Conservation (phyloP, 345 rosid species). For the Ricinus communis region DNA sequence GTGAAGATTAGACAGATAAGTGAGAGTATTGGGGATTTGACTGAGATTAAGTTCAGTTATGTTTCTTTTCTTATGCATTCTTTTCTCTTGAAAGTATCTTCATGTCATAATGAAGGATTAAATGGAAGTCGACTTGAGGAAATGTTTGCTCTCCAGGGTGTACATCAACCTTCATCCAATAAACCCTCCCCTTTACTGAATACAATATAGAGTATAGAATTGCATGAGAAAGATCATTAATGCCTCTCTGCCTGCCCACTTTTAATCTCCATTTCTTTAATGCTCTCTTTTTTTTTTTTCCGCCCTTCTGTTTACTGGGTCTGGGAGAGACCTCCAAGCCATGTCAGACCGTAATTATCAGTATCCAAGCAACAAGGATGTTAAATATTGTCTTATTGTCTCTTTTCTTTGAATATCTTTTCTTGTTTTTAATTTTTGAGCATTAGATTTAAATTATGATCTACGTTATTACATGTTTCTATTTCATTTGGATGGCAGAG, state of each 20-base stretch:
- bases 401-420: neutral
- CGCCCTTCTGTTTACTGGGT: neutral
- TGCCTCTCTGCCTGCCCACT: neutral
- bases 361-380: neutral
- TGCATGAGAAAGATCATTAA: neutral
- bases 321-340: neutral
- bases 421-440: neutral
- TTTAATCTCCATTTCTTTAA: neutral
- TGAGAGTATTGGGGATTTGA: no score
- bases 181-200: no score
- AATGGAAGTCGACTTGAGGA: neutral
- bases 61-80: neutral
- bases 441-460: neutral
- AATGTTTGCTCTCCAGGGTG: no score
- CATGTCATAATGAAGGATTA: neutral
- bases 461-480: constrained; percentile 14
- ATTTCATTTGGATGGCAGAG: constrained; percentile 42
- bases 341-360: neutral
- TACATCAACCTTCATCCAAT: no score
- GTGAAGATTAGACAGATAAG: no score
- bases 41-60: no score
- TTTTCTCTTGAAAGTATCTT: neutral
- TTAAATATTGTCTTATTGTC: neutral
- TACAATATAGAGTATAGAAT: neutral
- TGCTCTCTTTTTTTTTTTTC: neutral